These are phyloP conservation scores for Aspergillus calidoustus DNA, from an alignment of 2,329 filamentous ascomycete species.

Conservation along the genomic window DNA sequence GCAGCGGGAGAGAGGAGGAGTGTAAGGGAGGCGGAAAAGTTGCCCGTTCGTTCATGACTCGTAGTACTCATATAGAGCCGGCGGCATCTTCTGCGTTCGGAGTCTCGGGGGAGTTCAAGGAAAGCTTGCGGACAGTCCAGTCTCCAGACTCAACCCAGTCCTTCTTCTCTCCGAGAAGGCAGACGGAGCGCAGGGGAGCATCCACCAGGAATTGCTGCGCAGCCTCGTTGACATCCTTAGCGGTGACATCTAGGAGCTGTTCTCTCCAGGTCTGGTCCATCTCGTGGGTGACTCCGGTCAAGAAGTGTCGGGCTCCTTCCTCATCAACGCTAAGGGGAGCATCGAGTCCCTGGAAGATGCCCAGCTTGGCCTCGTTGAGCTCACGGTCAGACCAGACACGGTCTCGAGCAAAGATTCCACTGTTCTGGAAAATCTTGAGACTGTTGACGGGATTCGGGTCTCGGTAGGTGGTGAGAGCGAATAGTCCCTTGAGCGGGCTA, in stretches of 20 bases:
- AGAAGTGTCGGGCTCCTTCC: constrained; percentile 84
- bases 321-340: constrained; percentile 84
- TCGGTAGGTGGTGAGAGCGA: constrained; percentile 95
- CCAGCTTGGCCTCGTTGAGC: constrained; percentile 93
- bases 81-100: constrained; percentile 22
- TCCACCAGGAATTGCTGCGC: constrained; percentile 83
- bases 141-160: constrained; percentile 69
- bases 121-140: constrained; percentile 79
- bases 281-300: constrained; percentile 81
- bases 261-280: constrained; percentile 87
- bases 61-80: constrained; percentile 29
- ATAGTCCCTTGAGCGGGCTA: constrained; percentile 77
- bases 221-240: constrained; percentile 76
- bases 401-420: constrained; percentile 81
- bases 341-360: constrained; percentile 89
- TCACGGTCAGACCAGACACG: constrained; percentile 81
- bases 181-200: constrained; percentile 62
- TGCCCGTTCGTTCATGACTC: not conserved
- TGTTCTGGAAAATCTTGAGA: constrained; percentile 78
- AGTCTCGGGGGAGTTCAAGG: constrained; percentile 52
- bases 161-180: constrained; percentile 83
- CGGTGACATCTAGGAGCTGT: constrained; percentile 82
- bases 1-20: not conserved
- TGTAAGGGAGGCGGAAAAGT: not conserved
- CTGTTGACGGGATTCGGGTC: constrained; percentile 94